These are phyloP conservation scores for Geranium brycei DNA, from an alignment of 345 rosid species.

Conservation along the genomic window DNA sequence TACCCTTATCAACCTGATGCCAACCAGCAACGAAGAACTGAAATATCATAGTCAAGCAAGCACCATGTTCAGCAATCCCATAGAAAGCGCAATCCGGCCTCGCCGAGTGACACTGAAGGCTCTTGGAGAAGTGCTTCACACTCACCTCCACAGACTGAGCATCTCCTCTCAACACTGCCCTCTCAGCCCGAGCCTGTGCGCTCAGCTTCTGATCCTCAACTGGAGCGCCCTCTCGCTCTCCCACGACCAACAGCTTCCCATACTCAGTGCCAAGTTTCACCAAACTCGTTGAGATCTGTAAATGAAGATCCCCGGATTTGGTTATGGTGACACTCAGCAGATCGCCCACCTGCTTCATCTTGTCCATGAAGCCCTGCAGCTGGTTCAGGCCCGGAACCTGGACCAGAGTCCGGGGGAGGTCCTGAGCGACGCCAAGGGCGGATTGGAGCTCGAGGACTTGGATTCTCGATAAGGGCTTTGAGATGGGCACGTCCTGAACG, in stretches of 20 bases:
- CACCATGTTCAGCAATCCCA: constrained; percentile 63
- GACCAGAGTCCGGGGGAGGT: constrained; percentile 60
- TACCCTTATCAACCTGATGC: constrained; percentile 65
- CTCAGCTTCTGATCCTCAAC: constrained; percentile 49
- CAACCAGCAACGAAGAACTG: constrained; percentile 85
- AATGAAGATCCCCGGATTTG: constrained; percentile 75
- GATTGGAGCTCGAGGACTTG: constrained; percentile 66
- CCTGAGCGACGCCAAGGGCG: constrained; percentile 62
- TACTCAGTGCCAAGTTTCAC: constrained; percentile 82
- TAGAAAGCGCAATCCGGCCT: constrained; percentile 84
- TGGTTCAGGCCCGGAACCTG: constrained; percentile 69
- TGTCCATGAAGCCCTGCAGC: constrained; percentile 72
- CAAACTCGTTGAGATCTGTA: constrained; percentile 66
- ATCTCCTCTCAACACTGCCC: constrained; percentile 62
- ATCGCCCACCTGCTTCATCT: constrained; percentile 83
- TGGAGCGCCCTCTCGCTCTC: constrained; percentile 60
- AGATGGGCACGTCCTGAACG: constrained; percentile 83
- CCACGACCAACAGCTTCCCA: constrained; percentile 54
- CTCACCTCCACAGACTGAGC: constrained; percentile 75
- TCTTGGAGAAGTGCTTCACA: constrained; percentile 65
- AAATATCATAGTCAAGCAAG: constrained; percentile 78
- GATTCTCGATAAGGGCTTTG: constrained; percentile 71
- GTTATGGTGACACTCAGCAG: constrained; percentile 63
- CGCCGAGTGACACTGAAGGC: constrained; percentile 74
- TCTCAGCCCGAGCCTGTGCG: constrained; percentile 63